These are phyloP conservation scores for Gaertneriomyces sp. DNA, from an alignment of 192 early-diverging fungal species.

Conservation along the genomic window DNA sequence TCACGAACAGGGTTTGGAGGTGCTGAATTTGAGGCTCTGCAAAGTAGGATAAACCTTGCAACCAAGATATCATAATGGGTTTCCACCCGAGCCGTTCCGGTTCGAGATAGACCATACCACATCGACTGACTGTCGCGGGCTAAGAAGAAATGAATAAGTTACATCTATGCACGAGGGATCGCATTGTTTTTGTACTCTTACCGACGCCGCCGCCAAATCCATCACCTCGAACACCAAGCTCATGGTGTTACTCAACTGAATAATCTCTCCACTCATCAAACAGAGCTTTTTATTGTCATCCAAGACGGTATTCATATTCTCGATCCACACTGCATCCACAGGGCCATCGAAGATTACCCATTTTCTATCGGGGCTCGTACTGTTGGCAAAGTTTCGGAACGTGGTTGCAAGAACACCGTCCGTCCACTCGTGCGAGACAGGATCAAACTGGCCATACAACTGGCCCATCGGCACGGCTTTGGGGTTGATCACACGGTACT, in stretches of 20 bases:
- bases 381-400: conserved; percentile 51
- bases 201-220: conserved; percentile 65
- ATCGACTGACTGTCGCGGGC: conserved; percentile 63
- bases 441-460: conserved; percentile 62
- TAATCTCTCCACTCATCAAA: conserved; percentile 63
- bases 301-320: conserved; percentile 66
- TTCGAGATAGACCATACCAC: conserved; percentile 64
- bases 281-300: conserved; percentile 66
- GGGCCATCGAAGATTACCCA: conserved; percentile 68
- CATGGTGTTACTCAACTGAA: conserved; percentile 66
- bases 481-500: conserved; percentile 57
- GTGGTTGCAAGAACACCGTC: conserved; percentile 57
- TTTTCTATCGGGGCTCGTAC: conserved; percentile 53
- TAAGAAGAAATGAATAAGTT: conserved; percentile 23
- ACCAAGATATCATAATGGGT: conserved; percentile 52
- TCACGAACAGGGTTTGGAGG: conserved; percentile 44
- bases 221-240: conserved; percentile 62
- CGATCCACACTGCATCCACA: conserved; percentile 61
- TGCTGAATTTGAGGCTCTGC: conserved; percentile 16
- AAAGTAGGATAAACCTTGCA: conserved; percentile 42
- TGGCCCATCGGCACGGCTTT: conserved; percentile 63
- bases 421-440: conserved; percentile 61
- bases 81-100: conserved; percentile 58
- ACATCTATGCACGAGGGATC: conserved; percentile 13
- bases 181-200: conserved; percentile 22